Conservation (phyloP, 768 basidiomycete genomes). For the Vararia minispora region DNA sequence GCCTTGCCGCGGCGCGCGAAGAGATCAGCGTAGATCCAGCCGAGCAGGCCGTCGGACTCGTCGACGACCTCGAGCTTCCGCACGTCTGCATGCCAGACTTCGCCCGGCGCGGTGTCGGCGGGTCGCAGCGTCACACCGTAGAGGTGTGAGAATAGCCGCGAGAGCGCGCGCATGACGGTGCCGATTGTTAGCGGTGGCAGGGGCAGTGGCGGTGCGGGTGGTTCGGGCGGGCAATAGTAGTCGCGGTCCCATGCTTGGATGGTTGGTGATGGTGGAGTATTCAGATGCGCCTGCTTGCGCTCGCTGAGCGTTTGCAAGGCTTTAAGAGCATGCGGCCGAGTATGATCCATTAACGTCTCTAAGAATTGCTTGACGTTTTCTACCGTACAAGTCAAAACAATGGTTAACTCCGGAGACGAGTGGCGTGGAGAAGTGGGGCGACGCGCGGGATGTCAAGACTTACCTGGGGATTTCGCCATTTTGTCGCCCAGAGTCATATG, state of each 20-base stretch:
- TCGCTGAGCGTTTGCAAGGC: slow-evolving; percentile 58
- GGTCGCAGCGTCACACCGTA: slow-evolving; percentile 83
- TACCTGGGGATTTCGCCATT: slow-evolving; percentile 94
- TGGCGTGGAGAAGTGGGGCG: slow-evolving; percentile 1
- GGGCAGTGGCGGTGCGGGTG: slow-evolving; percentile 62
- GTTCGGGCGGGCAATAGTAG: slow-evolving; percentile 78
- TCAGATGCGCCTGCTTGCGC: slow-evolving; percentile 68
- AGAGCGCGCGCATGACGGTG: slow-evolving; percentile 87
- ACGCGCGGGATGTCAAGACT: slow-evolving; percentile 13
- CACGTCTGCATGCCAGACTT: slow-evolving; percentile 84
- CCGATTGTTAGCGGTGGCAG: slow-evolving; percentile 75
- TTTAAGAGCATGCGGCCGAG: slow-evolving; percentile 60
- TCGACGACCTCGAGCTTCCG: slow-evolving; percentile 91
- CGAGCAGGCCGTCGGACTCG: slow-evolving; percentile 75
- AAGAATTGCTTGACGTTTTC: slow-evolving; percentile 87
- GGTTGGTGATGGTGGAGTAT: slow-evolving; percentile 41
- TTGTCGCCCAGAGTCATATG: slow-evolving; percentile 86
- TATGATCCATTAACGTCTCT: slow-evolving; percentile 68
- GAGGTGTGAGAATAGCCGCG: slow-evolving; percentile 72
- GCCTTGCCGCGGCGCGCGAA: slow-evolving; percentile 80
- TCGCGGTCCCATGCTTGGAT: slow-evolving; percentile 98
- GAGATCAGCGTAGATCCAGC: slow-evolving; percentile 92
- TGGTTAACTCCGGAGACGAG: not conserved
- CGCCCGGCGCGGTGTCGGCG: slow-evolving; percentile 54
- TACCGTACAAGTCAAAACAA: slow-evolving; percentile 16